These are phyloP conservation scores for Daldinia childiae DNA, from an alignment of 495 filamentous ascomycete species.

Conservation along the genomic window DNA sequence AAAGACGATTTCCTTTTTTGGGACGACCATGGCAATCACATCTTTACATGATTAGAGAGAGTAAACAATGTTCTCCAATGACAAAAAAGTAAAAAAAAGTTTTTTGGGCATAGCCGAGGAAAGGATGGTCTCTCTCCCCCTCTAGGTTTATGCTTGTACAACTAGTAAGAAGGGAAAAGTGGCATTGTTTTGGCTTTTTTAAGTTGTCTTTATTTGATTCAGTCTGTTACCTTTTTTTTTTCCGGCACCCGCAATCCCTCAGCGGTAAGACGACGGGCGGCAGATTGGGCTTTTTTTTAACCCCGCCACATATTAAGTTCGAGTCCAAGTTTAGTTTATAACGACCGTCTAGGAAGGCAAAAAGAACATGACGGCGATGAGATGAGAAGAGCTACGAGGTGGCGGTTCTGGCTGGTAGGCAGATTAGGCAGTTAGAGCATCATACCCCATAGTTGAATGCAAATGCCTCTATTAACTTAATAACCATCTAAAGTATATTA, in stretches of 20 bases:
- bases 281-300: slow-evolving; percentile 3
- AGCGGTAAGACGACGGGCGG: slow-evolving; percentile 1
- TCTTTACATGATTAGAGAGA: slow-evolving; percentile 25
- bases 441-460: slow-evolving; percentile 9
- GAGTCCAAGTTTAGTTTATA: slow-evolving; percentile 1
- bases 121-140: not conserved
- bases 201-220: not conserved
- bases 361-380: slow-evolving; percentile 2
- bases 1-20: slow-evolving; percentile 14
- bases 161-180: slow-evolving; percentile 8
- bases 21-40: not conserved
- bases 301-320: not conserved
- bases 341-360: not conserved
- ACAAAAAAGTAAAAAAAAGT: slow-evolving; percentile 9
- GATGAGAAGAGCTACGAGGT: slow-evolving; percentile 1
- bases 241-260: not conserved
- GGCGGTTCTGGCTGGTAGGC: slow-evolving; percentile 1
- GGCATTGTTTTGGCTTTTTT: slow-evolving; percentile 12
- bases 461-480: slow-evolving; percentile 5
- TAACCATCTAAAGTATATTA: too few species aligned
- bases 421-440: not conserved
- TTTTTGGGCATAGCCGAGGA: not conserved
- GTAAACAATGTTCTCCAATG: slow-evolving; percentile 9
- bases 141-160: slow-evolving; percentile 9
- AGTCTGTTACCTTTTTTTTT: not conserved